Evolutionary conservation across 2,329 filamentous ascomycete genomes (phyloP), one percentile per base, ranked within the genome.

Genomic region (Ceratocystis huliohia): DNA sequence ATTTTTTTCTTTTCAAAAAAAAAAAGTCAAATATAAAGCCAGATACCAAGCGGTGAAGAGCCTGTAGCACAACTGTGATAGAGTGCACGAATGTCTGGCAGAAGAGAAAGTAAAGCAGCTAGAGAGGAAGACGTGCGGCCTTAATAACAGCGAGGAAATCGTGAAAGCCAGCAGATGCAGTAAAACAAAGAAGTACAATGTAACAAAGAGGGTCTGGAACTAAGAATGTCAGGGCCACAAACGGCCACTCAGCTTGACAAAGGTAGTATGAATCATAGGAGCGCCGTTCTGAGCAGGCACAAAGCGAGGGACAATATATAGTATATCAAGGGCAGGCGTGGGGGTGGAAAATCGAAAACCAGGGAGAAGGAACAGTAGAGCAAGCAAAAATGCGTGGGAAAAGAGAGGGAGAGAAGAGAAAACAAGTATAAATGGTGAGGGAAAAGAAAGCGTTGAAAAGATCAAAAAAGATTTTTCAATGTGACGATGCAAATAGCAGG

Each of bases 211-310:
- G 13, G 25, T 33, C n/a, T 37, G 8, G 28, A 13, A 59, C 48
- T 17, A 41, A 63, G n/a, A 63, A 46, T 63, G 44, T 48, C 61
- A 63, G 61, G 44, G 44, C 61, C 61, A 63, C 25, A 63, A 63
- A 48, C 61, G 61, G 25, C 44, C 61, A 33, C 61, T 63, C 30
- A 63, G 17, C 22, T 63, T 46, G 41, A 63, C 44, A 48, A 59
- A 13, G 20, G 28, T 30, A 37, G 25, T 28, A 44, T 17, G 20
- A 45, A 48, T 65, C 56, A 61, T 44, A 61, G 64, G 56, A 50
- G 64, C 41, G 15, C 22, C 64, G 61, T 65, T 28, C 45, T 65
- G 64, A 17, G 48, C 25, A 8, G 30, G 45, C 44, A 65, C 37
- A 28, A n/a, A 44, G 37, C 44, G 17, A 44, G 41, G 30, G 28